Evolutionary conservation across 352 stramenopile genomes (phyloP).

Genomic region (Globisporangium camurandrum): DNA sequence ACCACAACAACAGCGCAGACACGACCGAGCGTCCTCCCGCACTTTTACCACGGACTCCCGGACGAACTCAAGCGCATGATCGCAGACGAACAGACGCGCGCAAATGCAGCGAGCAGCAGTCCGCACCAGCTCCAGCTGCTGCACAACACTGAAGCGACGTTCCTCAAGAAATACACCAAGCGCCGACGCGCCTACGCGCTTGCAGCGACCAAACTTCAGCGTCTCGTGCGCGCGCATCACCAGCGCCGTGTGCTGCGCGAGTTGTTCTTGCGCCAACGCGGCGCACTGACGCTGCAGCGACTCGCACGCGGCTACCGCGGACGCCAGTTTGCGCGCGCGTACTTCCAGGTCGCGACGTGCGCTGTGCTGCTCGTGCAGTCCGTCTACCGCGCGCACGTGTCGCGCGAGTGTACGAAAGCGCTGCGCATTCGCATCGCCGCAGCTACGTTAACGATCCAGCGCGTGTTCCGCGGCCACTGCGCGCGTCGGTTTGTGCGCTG

Average conservation of each 20-base stretch:
- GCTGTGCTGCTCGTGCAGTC: slow-evolving; percentile 60
- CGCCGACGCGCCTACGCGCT: slow-evolving; percentile 33
- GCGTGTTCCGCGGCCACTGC: slow-evolving; percentile 46
- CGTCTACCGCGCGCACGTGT: slow-evolving; percentile 48
- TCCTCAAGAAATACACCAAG: slow-evolving; percentile 56
- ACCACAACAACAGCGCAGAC: slow-evolving; percentile 10
- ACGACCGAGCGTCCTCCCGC: slow-evolving; percentile 28
- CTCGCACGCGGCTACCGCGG: slow-evolving; percentile 44
- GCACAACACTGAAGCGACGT: slow-evolving; percentile 49
- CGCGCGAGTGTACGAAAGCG: slow-evolving; percentile 25
- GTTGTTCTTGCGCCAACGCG: slow-evolving; percentile 31
- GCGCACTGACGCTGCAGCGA: slow-evolving; percentile 46
- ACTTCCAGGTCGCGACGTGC: slow-evolving; percentile 41
- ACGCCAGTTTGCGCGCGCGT: slow-evolving; percentile 39
- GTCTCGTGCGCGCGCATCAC: slow-evolving; percentile 28
- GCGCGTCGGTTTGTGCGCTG: slow-evolving; percentile 33
- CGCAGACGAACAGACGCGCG: slow-evolving; percentile 36
- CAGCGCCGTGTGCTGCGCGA: slow-evolving; percentile 40
- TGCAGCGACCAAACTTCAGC: slow-evolving; percentile 49
- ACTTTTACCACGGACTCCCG: slow-evolving; percentile 73
- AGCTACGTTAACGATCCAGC: slow-evolving; percentile 31
- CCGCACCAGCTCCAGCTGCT: slow-evolving; percentile 17
- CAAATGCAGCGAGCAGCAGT: slow-evolving; percentile 1
- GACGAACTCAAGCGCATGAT: slow-evolving; percentile 73
- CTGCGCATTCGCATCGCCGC: slow-evolving; percentile 19